phyloP scores from a whole-genome alignment of 73 alveolate species.

The Paramecium sexaurelia region DNA sequence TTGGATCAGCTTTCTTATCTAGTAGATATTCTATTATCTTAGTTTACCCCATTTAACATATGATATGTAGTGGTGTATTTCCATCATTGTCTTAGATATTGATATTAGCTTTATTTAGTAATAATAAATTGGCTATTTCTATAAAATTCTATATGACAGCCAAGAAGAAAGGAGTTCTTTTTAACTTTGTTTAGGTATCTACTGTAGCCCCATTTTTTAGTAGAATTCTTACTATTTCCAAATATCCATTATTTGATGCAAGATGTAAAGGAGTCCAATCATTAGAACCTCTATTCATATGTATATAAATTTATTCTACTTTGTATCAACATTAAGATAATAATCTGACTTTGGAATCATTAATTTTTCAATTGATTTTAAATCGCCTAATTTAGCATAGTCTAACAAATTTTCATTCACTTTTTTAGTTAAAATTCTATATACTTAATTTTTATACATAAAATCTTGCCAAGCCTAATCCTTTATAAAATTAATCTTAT shows the following conservation, averaged over 20 bases:
- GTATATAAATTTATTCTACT: slow-evolving; percentile 58
- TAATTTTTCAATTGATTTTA: not conserved
- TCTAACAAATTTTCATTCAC: slow-evolving; percentile 56
- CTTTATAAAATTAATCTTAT: not conserved
- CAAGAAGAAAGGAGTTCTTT: slow-evolving; percentile 88
- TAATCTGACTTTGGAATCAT: not conserved
- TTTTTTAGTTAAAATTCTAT: slow-evolving; percentile 25
- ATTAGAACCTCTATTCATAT: slow-evolving; percentile 82
- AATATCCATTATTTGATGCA: slow-evolving; percentile 96
- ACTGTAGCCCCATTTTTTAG: slow-evolving; percentile 78
- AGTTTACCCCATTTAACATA: slow-evolving; percentile 76
- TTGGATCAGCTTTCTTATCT: slow-evolving; percentile 74
- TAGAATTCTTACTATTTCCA: slow-evolving; percentile 74
- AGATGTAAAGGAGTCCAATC: slow-evolving; percentile 94
- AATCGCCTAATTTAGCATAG: slow-evolving; percentile 40
- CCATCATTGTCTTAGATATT: slow-evolving; percentile 86
- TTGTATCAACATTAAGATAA: slow-evolving; percentile 20
- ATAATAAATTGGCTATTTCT: slow-evolving; percentile 78
- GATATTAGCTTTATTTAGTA: slow-evolving; percentile 80
- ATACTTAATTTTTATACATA: not conserved
- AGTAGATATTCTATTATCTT: slow-evolving; percentile 79
- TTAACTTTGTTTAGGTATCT: slow-evolving; percentile 68
- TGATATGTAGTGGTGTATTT: slow-evolving; percentile 91
- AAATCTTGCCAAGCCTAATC: slow-evolving; percentile 27
- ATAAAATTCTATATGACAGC: slow-evolving; percentile 83